Conservation (phyloP, 495 filamentous ascomycete genomes). For the Jackrogersella multiformis region DNA sequence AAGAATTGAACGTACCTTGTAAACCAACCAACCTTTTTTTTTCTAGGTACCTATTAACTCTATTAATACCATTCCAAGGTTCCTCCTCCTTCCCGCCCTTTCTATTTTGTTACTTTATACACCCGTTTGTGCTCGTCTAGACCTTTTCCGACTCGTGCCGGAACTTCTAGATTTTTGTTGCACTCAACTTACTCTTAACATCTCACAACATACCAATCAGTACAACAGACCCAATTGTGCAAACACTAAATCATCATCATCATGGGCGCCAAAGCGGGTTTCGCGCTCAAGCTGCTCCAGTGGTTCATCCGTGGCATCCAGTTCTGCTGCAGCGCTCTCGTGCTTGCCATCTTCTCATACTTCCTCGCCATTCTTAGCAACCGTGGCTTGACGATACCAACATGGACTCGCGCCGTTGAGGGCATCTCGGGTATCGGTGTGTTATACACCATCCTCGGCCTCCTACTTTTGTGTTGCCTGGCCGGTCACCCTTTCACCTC, state of each 20-base stretch:
- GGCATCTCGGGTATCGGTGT: constrained; percentile 79
- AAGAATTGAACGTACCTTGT: neutral
- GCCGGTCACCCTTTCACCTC: constrained; percentile 73
- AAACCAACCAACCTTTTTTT: constrained; percentile 18
- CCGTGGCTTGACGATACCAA: constrained; percentile 66
- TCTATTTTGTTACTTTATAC: constrained; percentile 21
- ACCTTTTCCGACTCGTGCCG: constrained; percentile 8
- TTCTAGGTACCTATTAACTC: too few relatives aligned
- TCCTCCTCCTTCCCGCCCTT: neutral
- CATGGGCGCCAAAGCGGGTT: constrained; percentile 58
- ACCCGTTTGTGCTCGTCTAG: constrained; percentile 1
- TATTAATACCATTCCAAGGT: constrained; percentile 30
- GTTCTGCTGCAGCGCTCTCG: constrained; percentile 73
- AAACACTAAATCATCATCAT: constrained; percentile 30
- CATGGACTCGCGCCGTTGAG: constrained; percentile 77
- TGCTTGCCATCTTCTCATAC: constrained; percentile 85
- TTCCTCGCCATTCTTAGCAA: constrained; percentile 69
- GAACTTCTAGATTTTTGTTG: constrained; percentile 7
- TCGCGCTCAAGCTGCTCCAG: constrained; percentile 69
- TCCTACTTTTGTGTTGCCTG: constrained; percentile 79
- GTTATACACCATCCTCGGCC: constrained; percentile 75
- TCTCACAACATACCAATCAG: constrained; percentile 40
- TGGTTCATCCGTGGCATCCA: constrained; percentile 73
- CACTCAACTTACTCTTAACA: constrained; percentile 13
- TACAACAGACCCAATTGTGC: constrained; percentile 31